phyloP scores from a whole-genome alignment of 2,329 filamentous ascomycete genomes.

The Penicillium hesseltinei region DNA sequence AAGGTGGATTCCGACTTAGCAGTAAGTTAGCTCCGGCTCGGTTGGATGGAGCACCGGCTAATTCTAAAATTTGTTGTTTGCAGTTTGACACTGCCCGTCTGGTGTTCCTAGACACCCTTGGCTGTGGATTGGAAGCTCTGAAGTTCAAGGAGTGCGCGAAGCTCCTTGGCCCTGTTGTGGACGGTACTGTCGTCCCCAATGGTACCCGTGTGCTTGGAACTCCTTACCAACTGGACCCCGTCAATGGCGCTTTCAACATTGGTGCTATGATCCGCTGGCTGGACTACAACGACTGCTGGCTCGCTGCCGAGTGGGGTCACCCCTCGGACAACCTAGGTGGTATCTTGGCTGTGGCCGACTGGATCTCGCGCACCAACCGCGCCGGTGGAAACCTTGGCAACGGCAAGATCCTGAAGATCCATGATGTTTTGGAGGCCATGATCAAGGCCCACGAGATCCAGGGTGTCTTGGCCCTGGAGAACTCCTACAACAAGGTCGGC shows the following conservation, averaged over 20 bases:
- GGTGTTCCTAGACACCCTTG: slow-evolving; percentile 94
- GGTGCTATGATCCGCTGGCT: slow-evolving; percentile 98
- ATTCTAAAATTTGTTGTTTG: neutral
- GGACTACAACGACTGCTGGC: slow-evolving; percentile 99
- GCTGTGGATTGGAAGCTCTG: slow-evolving; percentile 92
- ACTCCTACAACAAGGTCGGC: slow-evolving; percentile 98
- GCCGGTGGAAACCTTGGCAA: slow-evolving; percentile 71
- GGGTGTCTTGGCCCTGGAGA: slow-evolving; percentile 92
- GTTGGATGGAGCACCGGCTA: neutral
- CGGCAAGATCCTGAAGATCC: slow-evolving; percentile 80
- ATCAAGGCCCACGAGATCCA: slow-evolving; percentile 99
- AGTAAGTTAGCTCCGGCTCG: slow-evolving; percentile 54
- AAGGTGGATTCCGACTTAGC: slow-evolving; percentile 87
- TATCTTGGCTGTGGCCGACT: slow-evolving; percentile 94
- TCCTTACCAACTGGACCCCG: slow-evolving; percentile 87
- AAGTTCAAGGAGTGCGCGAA: slow-evolving; percentile 95
- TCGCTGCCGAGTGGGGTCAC: slow-evolving; percentile 98
- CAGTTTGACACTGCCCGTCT: slow-evolving; percentile 89
- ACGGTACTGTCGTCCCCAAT: slow-evolving; percentile 86
- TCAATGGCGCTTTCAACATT: slow-evolving; percentile 98
- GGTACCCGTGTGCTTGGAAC: slow-evolving; percentile 90
- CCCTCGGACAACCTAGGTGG: slow-evolving; percentile 97
- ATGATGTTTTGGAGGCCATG: slow-evolving; percentile 93
- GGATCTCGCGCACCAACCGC: slow-evolving; percentile 91
- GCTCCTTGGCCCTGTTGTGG: slow-evolving; percentile 86